Evolutionary conservation across 345 rosid genomes (phyloP), one percentile per base, ranked within the genome.

Genomic region (Pistacia atlantica): DNA sequence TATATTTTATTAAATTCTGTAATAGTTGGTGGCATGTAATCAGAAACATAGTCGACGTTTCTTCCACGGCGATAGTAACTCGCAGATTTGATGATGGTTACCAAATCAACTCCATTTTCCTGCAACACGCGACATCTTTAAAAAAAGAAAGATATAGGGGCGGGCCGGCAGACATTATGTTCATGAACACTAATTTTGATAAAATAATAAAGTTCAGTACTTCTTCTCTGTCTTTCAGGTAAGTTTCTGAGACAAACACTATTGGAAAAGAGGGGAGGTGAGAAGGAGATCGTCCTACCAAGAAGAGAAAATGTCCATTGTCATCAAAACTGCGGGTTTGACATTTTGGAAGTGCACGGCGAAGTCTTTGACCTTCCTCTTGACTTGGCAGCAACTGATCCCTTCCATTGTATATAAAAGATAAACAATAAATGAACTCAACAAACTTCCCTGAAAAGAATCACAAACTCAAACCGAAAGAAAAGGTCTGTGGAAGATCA

Each of bases 311-410:
- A 84, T 93, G 99, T 31, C 92, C 91, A 60, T 76, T 83, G 71
- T 86, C 85, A 33, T 81, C 63, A 78, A 90, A 89, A 35, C 14
- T 76, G 59, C 96, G 93, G 35, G 71, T 82, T 71, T 85, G 90
- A 78, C 93, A 77, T 77, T 80, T 88, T 61, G 69, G 83, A 25
- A 90, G 80, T 37, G 82, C 80, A 63, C 59, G 60, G 20, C 71
- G 78, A 73, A 93, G 90, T 71, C 90, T 87, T 80, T 78, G 76
- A 73, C 91, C 84, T 87, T 95, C 99, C 75, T 72, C 88, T 80
- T 71, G 52, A 81, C 95, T 91, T 60, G 97, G 93, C 73, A 93
- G 78, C 69, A 90, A 73, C 66, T 89, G 94, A 87, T 95, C 99
- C 78, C 74, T 89, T 81, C 91, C 95, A 78, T 98, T 54, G 18